These are phyloP conservation scores for Ascochyta lentis DNA, from an alignment of 2,329 filamentous ascomycete species.

Conservation along the genomic window DNA sequence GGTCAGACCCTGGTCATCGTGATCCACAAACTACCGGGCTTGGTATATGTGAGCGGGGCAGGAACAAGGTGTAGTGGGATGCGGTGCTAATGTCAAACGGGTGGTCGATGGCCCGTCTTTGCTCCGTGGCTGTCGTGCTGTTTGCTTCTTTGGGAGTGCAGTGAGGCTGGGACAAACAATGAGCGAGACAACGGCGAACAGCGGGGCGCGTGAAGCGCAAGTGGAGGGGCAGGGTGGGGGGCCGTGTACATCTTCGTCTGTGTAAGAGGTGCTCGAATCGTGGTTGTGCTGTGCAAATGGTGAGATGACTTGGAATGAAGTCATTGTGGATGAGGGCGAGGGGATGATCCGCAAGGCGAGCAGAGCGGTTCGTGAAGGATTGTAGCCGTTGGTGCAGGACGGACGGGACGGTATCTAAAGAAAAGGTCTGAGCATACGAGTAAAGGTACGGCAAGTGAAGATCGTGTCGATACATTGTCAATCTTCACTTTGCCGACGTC, in stretches of 20 bases:
- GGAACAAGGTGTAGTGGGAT: conserved; percentile 1
- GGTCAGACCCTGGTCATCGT: not conserved
- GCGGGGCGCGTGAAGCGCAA: conserved; percentile 10
- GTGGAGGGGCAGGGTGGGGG: not conserved
- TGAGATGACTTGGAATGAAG: conserved; percentile 1
- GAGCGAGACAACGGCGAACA: not conserved
- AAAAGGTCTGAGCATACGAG: not conserved
- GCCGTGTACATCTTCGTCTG: not conserved
- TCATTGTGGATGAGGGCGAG: not conserved
- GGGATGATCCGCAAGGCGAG: conserved; percentile 1
- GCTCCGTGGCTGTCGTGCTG: conserved; percentile 3
- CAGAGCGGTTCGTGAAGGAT: conserved; percentile 1
- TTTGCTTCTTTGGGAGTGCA: conserved; percentile 13
- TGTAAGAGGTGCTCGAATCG: not conserved
- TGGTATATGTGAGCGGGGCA: conserved; percentile 8
- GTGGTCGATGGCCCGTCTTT: not conserved
- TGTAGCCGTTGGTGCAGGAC: not conserved
- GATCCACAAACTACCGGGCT: not conserved
- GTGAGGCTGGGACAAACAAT: not conserved
- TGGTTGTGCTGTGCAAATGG: not conserved
- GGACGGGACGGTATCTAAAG: not conserved
- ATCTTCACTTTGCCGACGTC: too few relatives aligned
- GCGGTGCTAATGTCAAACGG: not conserved
- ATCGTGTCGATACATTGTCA: not conserved
- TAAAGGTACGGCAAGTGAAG: not conserved